Conservation (phyloP, 2,329 filamentous ascomycete species). For the Leptographium galeiforme region DNA sequence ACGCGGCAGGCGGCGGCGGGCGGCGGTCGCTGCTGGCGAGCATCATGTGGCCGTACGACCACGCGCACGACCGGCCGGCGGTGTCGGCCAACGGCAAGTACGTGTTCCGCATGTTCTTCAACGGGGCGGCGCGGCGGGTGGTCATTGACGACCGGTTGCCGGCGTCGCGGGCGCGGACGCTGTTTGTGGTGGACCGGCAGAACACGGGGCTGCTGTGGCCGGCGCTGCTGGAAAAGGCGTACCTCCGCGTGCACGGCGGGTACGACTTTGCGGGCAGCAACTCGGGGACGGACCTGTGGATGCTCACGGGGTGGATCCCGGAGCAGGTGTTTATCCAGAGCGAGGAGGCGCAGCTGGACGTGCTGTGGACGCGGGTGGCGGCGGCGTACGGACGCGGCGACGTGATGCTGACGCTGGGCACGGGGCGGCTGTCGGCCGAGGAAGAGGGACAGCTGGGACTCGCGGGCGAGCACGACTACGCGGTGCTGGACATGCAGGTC, state of each 20-base stretch:
- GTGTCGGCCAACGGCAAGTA: constrained; percentile 78
- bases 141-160: constrained; percentile 83
- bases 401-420: constrained; percentile 81
- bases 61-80: constrained; percentile 38
- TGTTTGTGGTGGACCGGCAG: constrained; percentile 78
- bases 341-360: constrained; percentile 57
- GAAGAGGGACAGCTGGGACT: constrained; percentile 74
- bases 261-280: constrained; percentile 98
- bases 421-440: constrained; percentile 61
- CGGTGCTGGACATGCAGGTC: constrained; percentile 60
- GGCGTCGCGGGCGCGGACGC: constrained; percentile 53
- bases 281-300: constrained; percentile 87
- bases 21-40: constrained; percentile 48
- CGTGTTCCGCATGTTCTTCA: constrained; percentile 85
- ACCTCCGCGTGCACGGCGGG: constrained; percentile 85
- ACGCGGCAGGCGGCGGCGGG: constrained; percentile 45
- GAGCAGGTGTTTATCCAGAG: constrained; percentile 86
- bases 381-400: constrained; percentile 64
- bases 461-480: constrained; percentile 87
- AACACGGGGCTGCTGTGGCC: constrained; percentile 82
- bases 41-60: constrained; percentile 61
- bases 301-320: constrained; percentile 89
- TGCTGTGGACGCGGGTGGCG: constrained; percentile 66
- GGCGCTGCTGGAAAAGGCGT: constrained; percentile 87
- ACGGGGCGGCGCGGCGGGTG: constrained; percentile 80